phyloP scores from a whole-genome alignment of 2,329 filamentous ascomycete species.

The Pseudopithomyces maydicus region DNA sequence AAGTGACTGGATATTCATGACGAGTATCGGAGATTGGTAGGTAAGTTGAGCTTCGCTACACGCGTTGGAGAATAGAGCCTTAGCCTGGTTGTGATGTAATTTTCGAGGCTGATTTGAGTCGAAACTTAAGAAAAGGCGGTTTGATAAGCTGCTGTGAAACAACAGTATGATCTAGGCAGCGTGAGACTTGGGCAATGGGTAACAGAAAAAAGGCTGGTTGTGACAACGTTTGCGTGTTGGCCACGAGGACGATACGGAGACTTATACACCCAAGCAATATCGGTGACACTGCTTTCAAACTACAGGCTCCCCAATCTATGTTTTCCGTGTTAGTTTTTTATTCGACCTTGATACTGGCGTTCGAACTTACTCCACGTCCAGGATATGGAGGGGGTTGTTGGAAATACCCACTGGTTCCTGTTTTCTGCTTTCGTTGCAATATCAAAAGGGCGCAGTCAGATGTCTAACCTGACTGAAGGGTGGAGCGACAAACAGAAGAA shows the following conservation, averaged over 20 bases:
- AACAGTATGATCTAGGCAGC: constrained; percentile 17
- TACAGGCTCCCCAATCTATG: constrained; percentile 7
- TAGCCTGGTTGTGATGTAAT: constrained; percentile 22
- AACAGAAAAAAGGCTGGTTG: constrained; percentile 22
- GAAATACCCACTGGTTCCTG: neutral
- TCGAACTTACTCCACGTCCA: constrained; percentile 20
- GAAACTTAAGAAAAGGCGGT: constrained; percentile 15
- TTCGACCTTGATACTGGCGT: neutral
- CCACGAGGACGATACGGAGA: constrained; percentile 33
- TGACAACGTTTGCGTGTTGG: constrained; percentile 34
- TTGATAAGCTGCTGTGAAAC: constrained; percentile 32
- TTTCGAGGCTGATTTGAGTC: constrained; percentile 24
- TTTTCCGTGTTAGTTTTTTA: constrained; percentile 10
- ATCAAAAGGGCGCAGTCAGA: constrained; percentile 16
- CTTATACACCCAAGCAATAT: constrained; percentile 27
- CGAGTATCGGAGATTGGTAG: neutral
- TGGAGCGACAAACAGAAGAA: constrained; percentile 28
- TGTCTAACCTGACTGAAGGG: constrained; percentile 15
- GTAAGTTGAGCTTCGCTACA: neutral
- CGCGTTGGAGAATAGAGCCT: constrained; percentile 12
- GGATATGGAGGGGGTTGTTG: neutral
- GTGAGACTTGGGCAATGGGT: constrained; percentile 22
- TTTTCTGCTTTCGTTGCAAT: constrained; percentile 4
- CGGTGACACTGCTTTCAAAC: constrained; percentile 9
- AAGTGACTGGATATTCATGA: constrained; percentile 48